Evolutionary conservation across 2,329 filamentous ascomycete species (phyloP).

Genomic region (Colletotrichum camelliae): DNA sequence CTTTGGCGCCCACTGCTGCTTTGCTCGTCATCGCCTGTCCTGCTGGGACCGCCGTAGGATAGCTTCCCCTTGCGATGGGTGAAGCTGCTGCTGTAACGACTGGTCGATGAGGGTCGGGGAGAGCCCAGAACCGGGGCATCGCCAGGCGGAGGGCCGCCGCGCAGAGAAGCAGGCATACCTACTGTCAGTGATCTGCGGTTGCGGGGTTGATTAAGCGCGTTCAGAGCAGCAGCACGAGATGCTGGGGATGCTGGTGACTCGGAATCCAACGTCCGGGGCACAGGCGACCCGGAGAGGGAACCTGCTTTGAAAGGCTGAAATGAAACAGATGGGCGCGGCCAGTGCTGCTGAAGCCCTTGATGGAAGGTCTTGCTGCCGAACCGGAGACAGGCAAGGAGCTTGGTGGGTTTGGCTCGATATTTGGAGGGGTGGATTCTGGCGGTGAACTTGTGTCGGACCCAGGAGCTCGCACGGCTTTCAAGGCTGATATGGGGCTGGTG

Average conservation of each 20-base stretch:
- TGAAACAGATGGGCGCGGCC: constrained; percentile 81
- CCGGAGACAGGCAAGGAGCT: constrained; percentile 59
- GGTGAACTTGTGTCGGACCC: constrained; percentile 69
- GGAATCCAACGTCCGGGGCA: constrained; percentile 52
- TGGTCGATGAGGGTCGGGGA: constrained; percentile 78
- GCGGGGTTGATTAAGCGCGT: constrained; percentile 61
- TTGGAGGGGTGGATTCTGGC: constrained; percentile 53
- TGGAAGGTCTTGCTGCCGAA: constrained; percentile 35
- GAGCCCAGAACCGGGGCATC: constrained; percentile 75
- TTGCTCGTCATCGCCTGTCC: constrained; percentile 72
- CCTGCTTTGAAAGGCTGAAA: constrained; percentile 98
- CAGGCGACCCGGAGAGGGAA: constrained; percentile 87
- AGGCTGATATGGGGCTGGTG: constrained; percentile 84
- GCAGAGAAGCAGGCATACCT: constrained; percentile 75
- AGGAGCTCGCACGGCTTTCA: constrained; percentile 70
- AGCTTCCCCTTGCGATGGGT: constrained; percentile 80
- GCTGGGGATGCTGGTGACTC: constrained; percentile 62
- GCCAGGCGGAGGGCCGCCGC: constrained; percentile 67
- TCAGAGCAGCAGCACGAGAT: constrained; percentile 51
- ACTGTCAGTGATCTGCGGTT: constrained; percentile 77
- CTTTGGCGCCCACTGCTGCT: constrained; percentile 82
- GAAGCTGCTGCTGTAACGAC: constrained; percentile 93
- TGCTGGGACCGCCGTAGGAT: constrained; percentile 77
- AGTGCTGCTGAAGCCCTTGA: constrained; percentile 56
- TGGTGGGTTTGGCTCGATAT: constrained; percentile 49